These are phyloP conservation scores for Tetrapyrgos nigripes DNA, from an alignment of 1,284 basidiomycete genomes.

Conservation along the genomic window DNA sequence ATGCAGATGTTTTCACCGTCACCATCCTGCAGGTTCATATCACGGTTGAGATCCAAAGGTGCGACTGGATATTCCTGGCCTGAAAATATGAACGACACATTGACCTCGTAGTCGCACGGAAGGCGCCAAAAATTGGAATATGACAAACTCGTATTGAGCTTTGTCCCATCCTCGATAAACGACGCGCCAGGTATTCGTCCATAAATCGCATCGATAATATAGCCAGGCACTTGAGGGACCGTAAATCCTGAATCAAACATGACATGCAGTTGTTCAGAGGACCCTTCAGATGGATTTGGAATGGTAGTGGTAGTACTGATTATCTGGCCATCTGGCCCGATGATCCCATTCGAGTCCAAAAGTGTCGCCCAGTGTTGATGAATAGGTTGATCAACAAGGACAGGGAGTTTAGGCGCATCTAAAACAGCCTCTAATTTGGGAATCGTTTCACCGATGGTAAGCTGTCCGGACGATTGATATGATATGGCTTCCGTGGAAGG, in stretches of 20 bases:
- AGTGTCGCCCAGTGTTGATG: background rate
- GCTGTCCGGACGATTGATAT: background rate
- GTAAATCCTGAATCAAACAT: conserved; percentile 1
- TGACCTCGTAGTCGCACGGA: conserved; percentile 1
- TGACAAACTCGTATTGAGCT: background rate
- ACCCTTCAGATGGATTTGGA: background rate
- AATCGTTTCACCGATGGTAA: background rate
- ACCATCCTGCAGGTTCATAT: background rate
- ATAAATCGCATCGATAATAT: conserved; percentile 1
- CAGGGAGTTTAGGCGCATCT: background rate
- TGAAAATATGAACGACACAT: conserved; percentile 2
- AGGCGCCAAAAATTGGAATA: background rate
- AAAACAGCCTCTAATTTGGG: background rate
- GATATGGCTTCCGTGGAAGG: background rate
- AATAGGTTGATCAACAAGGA: background rate
- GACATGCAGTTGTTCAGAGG: background rate
- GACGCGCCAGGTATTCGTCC: conserved; percentile 1
- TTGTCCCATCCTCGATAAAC: background rate
- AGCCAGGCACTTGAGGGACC: background rate
- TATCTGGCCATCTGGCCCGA: conserved; percentile 3
- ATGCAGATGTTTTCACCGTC: background rate
- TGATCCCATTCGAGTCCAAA: background rate
- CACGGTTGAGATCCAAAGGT: background rate
- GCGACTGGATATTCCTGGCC: conserved; percentile 1
- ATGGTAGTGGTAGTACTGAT: background rate